Percentiles rank a stretch among this genome's conserved stretches.
Conservation (phyloP, 1,139 yeast genomes). For the Tardiomyces blankii region DNA sequence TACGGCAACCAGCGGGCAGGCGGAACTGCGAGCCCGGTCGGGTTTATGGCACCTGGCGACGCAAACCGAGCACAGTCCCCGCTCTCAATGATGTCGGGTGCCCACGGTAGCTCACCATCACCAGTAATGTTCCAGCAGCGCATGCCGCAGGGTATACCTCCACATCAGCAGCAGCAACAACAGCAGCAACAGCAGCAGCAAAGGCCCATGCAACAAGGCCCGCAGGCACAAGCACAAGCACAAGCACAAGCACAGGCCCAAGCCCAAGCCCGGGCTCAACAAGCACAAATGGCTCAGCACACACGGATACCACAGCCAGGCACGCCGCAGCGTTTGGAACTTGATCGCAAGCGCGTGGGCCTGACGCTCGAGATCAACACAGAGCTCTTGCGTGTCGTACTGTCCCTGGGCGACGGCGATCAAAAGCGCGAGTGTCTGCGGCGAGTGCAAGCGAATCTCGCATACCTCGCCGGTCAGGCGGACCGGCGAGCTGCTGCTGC, state of each 20-base stretch:
- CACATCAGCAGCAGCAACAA: neutral
- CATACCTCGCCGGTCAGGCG: neutral
- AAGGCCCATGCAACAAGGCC: neutral
- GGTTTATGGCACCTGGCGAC: neutral
- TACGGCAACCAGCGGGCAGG: neutral
- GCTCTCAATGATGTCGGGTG: neutral
- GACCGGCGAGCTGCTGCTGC: neutral
- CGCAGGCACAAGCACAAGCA: no score
- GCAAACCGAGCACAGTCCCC: neutral
- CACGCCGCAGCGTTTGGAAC: conserved; percentile 5
- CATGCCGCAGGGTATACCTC: neutral
- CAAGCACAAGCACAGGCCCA: no score
- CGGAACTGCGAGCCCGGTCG: neutral
- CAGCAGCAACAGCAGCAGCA: no score
- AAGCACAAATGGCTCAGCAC: no score
- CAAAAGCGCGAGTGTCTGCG: neutral
- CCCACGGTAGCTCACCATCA: neutral
- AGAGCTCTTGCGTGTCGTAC: neutral
- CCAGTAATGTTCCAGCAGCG: neutral
- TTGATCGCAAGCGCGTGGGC: conserved; percentile 16
- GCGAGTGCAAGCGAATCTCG: neutral
- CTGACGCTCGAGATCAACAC: neutral
- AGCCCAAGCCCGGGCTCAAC: no score
- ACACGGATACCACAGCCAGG: no score
- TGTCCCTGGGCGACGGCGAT: neutral